A percentile compares a stretch with the other conserved stretches of the same genome.
Evolutionary conservation across 2,329 filamentous ascomycete species (phyloP).

Genomic region (Cercospora berteroae): DNA sequence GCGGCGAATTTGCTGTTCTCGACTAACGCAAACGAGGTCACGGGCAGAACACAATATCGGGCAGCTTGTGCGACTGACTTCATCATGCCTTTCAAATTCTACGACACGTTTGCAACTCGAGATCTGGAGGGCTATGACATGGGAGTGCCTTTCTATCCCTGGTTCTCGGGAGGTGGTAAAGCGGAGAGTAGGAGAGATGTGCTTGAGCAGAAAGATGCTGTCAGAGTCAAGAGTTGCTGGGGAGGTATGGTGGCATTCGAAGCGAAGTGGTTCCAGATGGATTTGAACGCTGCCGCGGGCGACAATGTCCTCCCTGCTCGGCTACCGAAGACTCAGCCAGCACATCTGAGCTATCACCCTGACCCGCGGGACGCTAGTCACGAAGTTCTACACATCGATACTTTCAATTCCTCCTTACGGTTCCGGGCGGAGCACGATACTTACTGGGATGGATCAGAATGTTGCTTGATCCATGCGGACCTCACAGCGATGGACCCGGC

Average conservation of each 20-base stretch:
- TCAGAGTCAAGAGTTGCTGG: conserved; percentile 73
- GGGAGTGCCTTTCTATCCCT: conserved; percentile 66
- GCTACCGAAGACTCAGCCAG: conserved; percentile 7
- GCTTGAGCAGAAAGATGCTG: conserved; percentile 59
- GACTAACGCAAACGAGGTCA: conserved; percentile 53
- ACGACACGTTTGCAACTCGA: conserved; percentile 71
- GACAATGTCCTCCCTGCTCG: not conserved
- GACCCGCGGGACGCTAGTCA: conserved; percentile 12
- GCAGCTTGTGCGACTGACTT: conserved; percentile 72
- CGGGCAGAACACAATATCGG: conserved; percentile 56
- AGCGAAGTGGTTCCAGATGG: conserved; percentile 56
- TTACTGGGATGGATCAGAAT: conserved; percentile 51
- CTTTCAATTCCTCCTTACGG: conserved; percentile 40
- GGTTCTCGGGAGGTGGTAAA: conserved; percentile 57
- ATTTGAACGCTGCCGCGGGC: conserved; percentile 1
- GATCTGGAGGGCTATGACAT: conserved; percentile 64
- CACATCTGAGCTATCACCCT: conserved; percentile 9
- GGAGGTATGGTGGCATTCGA: conserved; percentile 71
- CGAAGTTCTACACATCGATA: conserved; percentile 8
- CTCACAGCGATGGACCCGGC: conserved; percentile 35
- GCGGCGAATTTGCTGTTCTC: conserved; percentile 63
- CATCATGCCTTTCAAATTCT: conserved; percentile 64
- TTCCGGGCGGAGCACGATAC: conserved; percentile 45
- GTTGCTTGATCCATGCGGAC: conserved; percentile 50
- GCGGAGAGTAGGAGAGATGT: conserved; percentile 61